phyloP scores from a whole-genome alignment of 169 alveolate genomes.

The Plasmodium gallinaceum region DNA sequence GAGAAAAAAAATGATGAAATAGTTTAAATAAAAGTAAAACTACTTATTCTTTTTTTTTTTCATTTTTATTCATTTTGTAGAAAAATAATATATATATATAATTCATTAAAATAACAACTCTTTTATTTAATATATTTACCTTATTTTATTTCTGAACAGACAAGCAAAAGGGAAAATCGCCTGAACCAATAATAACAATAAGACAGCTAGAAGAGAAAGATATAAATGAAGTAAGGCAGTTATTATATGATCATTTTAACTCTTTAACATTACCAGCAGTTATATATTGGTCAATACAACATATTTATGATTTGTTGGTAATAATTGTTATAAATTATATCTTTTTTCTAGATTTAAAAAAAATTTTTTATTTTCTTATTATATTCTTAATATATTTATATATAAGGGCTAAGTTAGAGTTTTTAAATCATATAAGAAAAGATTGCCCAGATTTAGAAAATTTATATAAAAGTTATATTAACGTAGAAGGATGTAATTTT shows the following conservation, averaged over 20 bases:
- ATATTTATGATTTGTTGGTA: constrained; percentile 83
- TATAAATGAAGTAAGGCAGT: constrained; percentile 78
- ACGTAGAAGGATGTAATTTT: constrained; percentile 86
- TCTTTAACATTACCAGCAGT: constrained; percentile 86
- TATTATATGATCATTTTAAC: constrained; percentile 84
- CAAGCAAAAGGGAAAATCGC: constrained; percentile 47
- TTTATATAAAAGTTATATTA: constrained; percentile 86
- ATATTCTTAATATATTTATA: constrained; percentile 86
- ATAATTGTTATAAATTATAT: constrained; percentile 81
- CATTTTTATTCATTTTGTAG: no score
- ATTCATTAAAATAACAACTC: background rate
- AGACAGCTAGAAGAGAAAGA: constrained; percentile 78
- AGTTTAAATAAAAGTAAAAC: background rate
- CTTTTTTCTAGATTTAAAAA: constrained; percentile 82
- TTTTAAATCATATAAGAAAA: constrained; percentile 88
- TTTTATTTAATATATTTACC: constrained; percentile 1
- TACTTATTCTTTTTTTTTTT: no score
- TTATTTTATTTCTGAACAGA: constrained; percentile 46
- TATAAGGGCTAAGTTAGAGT: constrained; percentile 89
- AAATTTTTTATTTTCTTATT: constrained; percentile 81
- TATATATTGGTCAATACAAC: constrained; percentile 86
- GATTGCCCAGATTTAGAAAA: constrained; percentile 91
- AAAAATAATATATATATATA: background rate
- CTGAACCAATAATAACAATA: constrained; percentile 54
- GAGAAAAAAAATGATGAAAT: background rate